A percentile compares a stretch with the other conserved stretches of the same genome.
phyloP scores from a whole-genome alignment of 75 land plant genomes.

The Pinus albicaulis region DNA sequence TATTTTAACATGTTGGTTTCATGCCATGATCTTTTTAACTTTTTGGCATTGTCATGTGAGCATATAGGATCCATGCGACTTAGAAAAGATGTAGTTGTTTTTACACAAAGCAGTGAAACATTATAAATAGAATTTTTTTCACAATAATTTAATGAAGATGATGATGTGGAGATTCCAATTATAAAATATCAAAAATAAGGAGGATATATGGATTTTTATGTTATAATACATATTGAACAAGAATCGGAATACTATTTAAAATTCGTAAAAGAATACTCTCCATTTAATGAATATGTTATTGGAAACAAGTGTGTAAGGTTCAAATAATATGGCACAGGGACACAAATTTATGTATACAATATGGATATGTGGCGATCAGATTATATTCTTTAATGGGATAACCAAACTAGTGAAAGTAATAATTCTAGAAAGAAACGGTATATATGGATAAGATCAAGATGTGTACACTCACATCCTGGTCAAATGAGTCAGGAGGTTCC shows the following conservation, averaged over 20 bases:
- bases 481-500: conserved; percentile 56
- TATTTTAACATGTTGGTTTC: background rate
- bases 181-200: conserved; percentile 45
- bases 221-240: conserved; percentile 28
- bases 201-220: conserved; percentile 59
- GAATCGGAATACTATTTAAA: too few species aligned
- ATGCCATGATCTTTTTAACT: background rate
- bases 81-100: conserved; percentile 70
- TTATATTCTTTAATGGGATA: conserved; percentile 47
- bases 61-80: conserved; percentile 82
- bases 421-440: conserved; percentile 27
- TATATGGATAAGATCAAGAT: conserved; percentile 49
- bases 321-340: conserved; percentile 39
- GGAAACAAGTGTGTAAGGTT: conserved; percentile 50
- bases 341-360: conserved; percentile 66
- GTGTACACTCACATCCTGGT: conserved; percentile 53
- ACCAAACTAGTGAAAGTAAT: conserved; percentile 2
- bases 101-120: conserved; percentile 56
- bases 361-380: conserved; percentile 58
- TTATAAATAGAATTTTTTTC: conserved; percentile 72
- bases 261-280: conserved; percentile 59
- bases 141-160: conserved; percentile 52
- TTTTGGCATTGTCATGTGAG: background rate
- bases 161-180: conserved; percentile 68
- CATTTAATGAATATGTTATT: conserved; percentile 65